Conservation (phyloP, 805 yeast species). For the Torulaspora delbrueckii region DNA sequence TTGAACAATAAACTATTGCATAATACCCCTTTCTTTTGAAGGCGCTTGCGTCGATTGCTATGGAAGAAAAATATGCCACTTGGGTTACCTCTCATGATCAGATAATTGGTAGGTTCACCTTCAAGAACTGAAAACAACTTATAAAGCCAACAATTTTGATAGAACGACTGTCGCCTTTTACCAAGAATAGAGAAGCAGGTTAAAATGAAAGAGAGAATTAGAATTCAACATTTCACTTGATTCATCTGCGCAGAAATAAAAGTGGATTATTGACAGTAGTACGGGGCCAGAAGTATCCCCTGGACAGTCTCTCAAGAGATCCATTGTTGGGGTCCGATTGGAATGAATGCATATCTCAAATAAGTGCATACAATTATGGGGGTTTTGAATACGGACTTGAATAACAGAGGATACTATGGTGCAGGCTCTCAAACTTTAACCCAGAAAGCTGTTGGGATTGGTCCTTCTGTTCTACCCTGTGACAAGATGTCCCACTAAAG, state of each 20-base stretch:
- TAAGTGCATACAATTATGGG: slow-evolving; percentile 55
- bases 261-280: slow-evolving; percentile 6
- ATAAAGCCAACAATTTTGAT: slow-evolving; percentile 3
- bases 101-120: too few relatives aligned
- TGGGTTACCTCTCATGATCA: too few relatives aligned
- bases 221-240: background rate
- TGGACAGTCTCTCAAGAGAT: slow-evolving; percentile 39
- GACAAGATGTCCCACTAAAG: background rate
- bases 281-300: slow-evolving; percentile 20
- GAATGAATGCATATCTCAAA: slow-evolving; percentile 30
- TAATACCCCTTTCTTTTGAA: background rate
- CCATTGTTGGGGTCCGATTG: slow-evolving; percentile 54
- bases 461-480: slow-evolving; percentile 3
- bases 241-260: slow-evolving; percentile 3
- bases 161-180: slow-evolving; percentile 1
- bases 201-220: background rate
- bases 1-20: background rate
- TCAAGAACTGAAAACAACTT: too few relatives aligned
- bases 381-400: slow-evolving; percentile 46
- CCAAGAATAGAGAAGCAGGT: slow-evolving; percentile 7
- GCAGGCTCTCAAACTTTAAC: slow-evolving; percentile 56
- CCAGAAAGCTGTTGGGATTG: slow-evolving; percentile 43
- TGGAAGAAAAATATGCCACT: too few relatives aligned
- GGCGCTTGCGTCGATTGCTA: too few relatives aligned
- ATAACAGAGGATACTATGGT: slow-evolving; percentile 62